Base-by-base conservation (phyloP, 2,329 filamentous ascomycete species). In the Ophiostoma sp. region DNA sequence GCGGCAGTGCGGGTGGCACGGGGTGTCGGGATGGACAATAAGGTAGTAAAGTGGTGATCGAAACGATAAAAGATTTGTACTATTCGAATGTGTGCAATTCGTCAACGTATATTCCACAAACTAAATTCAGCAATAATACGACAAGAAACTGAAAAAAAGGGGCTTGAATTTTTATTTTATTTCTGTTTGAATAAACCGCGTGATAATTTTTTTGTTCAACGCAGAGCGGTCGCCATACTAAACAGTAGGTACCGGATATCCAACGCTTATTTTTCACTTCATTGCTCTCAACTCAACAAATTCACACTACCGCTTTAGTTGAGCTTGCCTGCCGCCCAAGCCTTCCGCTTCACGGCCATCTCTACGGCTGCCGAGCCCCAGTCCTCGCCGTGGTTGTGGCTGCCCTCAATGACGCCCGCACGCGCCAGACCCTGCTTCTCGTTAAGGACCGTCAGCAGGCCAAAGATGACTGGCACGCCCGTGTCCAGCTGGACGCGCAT, bases 361-460 rank as follows among this genome's bases (percentile, higher is more conserved):
- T 99, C 96, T 45, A 99, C 96, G 6, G 96, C 96, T 25, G 95
- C 96, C 78, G 90, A 87, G 3, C 96, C 96, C 96, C 96, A 99
- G 82, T 98, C 95, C 84, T 96, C 92, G 36, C 96, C 96, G 83
- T 99, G 95, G 83, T 98, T 98, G 82, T 98, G 96, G 77, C 89
- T 86, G 33, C 85, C 87, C 31, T 77, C 74, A n/a, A 84, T 82
- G 73, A 98, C 83, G 0, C 96, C 96, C 19, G 96, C 95, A 76
- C 96, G 89, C 72, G 92, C 91, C 82, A 92, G 85, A 15, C 94
- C 96, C 84, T 99, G 96, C 79, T 95, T 91, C 80, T 98, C 95
- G 72, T 83, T 93, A 78, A 99, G 84, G 69, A 98, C 90, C 28
- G 96, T 99, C 82, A 99, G 85, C 78, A 98, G 86, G 17, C 96